A percentile compares a stretch with the other conserved stretches of the same genome.
phyloP scores from a whole-genome alignment of 192 early-diverging fungal species.

The Diversispora epigaea region DNA sequence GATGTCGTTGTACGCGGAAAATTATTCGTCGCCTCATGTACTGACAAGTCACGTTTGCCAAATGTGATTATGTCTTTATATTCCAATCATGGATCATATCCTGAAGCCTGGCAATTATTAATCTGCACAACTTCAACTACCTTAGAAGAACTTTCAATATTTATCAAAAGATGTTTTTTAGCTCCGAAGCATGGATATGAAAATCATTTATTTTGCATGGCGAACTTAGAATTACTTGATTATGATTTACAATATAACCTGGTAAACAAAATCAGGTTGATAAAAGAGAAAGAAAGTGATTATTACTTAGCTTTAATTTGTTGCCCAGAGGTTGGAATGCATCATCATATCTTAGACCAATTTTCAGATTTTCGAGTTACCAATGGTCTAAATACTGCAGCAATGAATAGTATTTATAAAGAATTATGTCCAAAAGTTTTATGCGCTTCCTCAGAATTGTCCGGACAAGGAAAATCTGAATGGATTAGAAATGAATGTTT shows the following conservation, averaged over 20 bases:
- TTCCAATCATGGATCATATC: slow-evolving; percentile 24
- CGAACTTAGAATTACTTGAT: slow-evolving; percentile 25
- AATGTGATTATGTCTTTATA: slow-evolving; percentile 33
- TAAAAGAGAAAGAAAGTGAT: not conserved
- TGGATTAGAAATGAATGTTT: slow-evolving; percentile 18
- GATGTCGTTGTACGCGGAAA: slow-evolving; percentile 25
- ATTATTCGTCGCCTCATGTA: slow-evolving; percentile 31
- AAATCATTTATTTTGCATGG: slow-evolving; percentile 30
- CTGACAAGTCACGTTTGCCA: slow-evolving; percentile 3
- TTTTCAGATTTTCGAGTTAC: slow-evolving; percentile 26
- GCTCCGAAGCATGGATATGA: slow-evolving; percentile 11
- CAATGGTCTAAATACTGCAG: not conserved
- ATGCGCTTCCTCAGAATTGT: slow-evolving; percentile 23
- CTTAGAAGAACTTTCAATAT: slow-evolving; percentile 22
- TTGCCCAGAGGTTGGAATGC: slow-evolving; percentile 18
- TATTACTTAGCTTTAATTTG: slow-evolving; percentile 29
- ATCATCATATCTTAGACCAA: slow-evolving; percentile 32
- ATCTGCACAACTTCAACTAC: slow-evolving; percentile 28
- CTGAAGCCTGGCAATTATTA: slow-evolving; percentile 31
- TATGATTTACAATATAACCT: slow-evolving; percentile 24
- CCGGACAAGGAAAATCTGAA: slow-evolving; percentile 31
- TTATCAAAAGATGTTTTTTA: slow-evolving; percentile 31
- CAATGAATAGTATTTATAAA: slow-evolving; percentile 14
- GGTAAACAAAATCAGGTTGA: slow-evolving; percentile 7
- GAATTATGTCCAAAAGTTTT: slow-evolving; percentile 21